phyloP scores from a whole-genome alignment of 2,329 filamentous ascomycete species.

The Cordyceps cicadae region DNA sequence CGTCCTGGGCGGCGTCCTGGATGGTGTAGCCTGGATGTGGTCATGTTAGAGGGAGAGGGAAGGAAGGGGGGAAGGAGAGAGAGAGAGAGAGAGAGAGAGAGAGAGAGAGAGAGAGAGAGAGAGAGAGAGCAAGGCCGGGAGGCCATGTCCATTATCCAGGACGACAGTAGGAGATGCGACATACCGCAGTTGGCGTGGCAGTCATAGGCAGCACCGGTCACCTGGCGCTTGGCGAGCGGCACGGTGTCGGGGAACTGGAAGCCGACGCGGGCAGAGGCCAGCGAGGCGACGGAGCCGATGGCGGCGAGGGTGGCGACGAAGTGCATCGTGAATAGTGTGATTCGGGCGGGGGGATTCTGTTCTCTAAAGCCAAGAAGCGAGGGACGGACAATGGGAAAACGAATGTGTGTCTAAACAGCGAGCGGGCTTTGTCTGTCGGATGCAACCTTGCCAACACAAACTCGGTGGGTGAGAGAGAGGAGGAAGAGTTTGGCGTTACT shows the following conservation, averaged over 20 bases:
- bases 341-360: not conserved
- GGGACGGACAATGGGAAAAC: not conserved
- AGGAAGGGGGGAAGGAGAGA: not conserved
- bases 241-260: constrained; percentile 23
- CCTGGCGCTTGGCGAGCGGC: constrained; percentile 35
- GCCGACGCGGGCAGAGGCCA: constrained; percentile 17
- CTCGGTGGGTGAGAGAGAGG: not conserved
- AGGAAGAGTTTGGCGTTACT: not conserved
- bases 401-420: not conserved
- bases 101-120: not conserved
- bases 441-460: not conserved
- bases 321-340: constrained; percentile 21
- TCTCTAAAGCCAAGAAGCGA: not conserved
- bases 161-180: constrained; percentile 14
- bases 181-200: constrained; percentile 45
- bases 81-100: not conserved
- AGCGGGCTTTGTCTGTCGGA: not conserved
- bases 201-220: constrained; percentile 30
- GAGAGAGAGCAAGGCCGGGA: too few relatives aligned
- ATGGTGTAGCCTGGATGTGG: constrained; percentile 23
- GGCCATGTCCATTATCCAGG: too few relatives aligned
- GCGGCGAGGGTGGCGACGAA: constrained; percentile 19
- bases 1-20: constrained; percentile 18
- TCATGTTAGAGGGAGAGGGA: not conserved
- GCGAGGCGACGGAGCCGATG: constrained; percentile 22